Evolutionary conservation across 495 filamentous ascomycete species (phyloP).

Genomic region (Penicillium atrosanguineum): DNA sequence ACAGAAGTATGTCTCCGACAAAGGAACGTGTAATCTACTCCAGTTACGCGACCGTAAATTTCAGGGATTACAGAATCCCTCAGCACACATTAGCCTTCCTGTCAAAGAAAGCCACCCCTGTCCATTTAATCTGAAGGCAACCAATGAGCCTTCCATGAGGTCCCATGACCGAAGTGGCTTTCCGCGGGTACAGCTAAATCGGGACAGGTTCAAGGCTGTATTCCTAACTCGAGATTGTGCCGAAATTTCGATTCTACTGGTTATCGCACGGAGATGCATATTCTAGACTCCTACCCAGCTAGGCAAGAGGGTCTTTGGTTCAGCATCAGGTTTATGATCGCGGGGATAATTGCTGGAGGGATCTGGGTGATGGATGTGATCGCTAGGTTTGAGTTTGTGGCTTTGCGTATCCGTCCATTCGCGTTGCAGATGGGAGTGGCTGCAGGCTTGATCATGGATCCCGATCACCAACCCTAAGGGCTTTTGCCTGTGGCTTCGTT

Average conservation of each 20-base stretch:
- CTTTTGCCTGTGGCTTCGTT: not conserved
- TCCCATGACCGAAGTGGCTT: not conserved
- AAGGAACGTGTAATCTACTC: no score
- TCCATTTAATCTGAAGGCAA: not conserved
- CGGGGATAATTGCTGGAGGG: not conserved
- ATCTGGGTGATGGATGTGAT: not conserved
- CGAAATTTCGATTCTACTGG: not conserved
- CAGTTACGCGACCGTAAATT: no score
- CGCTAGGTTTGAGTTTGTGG: not conserved
- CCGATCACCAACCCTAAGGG: not conserved
- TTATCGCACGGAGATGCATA: not conserved
- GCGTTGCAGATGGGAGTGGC: not conserved
- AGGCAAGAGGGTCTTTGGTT: not conserved
- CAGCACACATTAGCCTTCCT: not conserved
- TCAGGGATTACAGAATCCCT: no score
- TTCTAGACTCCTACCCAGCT: not conserved
- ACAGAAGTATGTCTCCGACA: not conserved
- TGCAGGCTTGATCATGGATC: not conserved
- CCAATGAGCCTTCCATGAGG: not conserved
- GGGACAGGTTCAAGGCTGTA: not conserved
- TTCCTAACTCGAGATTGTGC: not conserved
- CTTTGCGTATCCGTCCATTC: not conserved
- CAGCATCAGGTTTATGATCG: not conserved
- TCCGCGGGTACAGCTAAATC: not conserved
- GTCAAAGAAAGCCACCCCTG: not conserved